A percentile compares a stretch with the other conserved stretches of the same genome.
These are phyloP conservation scores for Pseudomonodictys pantanalensis DNA, from an alignment of 495 filamentous ascomycete species.

Conservation along the genomic window DNA sequence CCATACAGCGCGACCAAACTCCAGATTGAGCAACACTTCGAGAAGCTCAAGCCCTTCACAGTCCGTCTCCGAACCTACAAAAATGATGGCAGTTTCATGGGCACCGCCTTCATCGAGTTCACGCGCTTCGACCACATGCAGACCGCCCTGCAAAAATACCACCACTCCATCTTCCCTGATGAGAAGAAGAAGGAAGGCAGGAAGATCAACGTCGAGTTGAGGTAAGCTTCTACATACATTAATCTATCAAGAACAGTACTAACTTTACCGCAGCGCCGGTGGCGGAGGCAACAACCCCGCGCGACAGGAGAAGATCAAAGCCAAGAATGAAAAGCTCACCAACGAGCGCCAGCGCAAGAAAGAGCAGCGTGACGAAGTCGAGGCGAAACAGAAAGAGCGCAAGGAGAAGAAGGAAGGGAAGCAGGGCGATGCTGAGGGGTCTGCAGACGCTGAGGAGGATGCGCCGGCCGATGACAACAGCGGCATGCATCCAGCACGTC, in stretches of 20 bases:
- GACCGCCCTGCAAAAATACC: constrained; percentile 82
- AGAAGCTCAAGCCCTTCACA: constrained; percentile 64
- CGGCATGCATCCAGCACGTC: constrained; percentile 40
- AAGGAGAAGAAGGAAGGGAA: constrained; percentile 27
- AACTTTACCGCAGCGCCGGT: constrained; percentile 53
- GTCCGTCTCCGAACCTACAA: constrained; percentile 76
- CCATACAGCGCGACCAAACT: constrained; percentile 75
- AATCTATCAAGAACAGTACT: background rate
- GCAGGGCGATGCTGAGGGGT: constrained; percentile 17
- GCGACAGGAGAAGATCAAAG: constrained; percentile 70
- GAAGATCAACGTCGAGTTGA: constrained; percentile 91
- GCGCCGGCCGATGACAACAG: constrained; percentile 4
- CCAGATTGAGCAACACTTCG: constrained; percentile 70
- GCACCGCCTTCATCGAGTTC: constrained; percentile 93
- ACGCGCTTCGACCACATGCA: constrained; percentile 87
- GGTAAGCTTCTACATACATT: constrained; percentile 18
- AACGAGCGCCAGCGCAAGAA: constrained; percentile 35
- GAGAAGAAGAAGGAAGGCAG: constrained; percentile 51
- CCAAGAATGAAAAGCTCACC: constrained; percentile 80
- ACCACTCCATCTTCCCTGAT: constrained; percentile 81
- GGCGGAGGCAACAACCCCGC: constrained; percentile 73
- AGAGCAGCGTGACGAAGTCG: constrained; percentile 29
- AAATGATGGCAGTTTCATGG: constrained; percentile 67
- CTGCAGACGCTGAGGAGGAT: background rate
- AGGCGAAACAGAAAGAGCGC: constrained; percentile 30